These are phyloP conservation scores for Acanthamoeba divionensis DNA, from an alignment of 208 protist genomes.

Conservation along the genomic window DNA sequence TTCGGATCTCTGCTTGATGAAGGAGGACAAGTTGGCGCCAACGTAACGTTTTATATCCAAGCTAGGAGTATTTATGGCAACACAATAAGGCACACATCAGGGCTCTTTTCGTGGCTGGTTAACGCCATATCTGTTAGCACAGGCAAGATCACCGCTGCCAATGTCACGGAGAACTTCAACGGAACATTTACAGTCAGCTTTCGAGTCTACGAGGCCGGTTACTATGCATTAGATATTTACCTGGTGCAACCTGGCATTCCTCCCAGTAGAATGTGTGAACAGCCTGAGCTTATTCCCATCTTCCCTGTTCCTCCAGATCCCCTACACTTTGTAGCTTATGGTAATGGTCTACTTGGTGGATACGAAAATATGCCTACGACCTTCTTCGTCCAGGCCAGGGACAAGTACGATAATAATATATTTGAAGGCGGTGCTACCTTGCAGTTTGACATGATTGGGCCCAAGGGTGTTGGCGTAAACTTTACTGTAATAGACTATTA, in stretches of 20 bases:
- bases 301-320: background rate
- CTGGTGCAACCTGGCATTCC: background rate
- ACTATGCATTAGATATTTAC: background rate
- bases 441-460: background rate
- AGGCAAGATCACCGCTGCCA: background rate
- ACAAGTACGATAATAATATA: slow-evolving; percentile 44
- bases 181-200: background rate
- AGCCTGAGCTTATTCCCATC: background rate
- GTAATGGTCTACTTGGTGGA: background rate
- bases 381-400: slow-evolving; percentile 17
- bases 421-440: background rate
- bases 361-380: background rate
- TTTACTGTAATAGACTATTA: background rate
- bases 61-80: slow-evolving; percentile 5
- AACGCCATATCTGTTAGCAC: no score
- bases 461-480: background rate
- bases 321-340: background rate
- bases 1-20: background rate
- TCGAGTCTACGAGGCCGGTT: background rate
- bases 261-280: background rate
- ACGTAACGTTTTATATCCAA: background rate
- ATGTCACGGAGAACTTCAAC: background rate
- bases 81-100: no score
- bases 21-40: background rate
- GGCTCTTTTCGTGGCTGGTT: no score